Percentiles rank a stretch among this genome's conserved stretches.
phyloP scores from a whole-genome alignment of 2,329 filamentous ascomycete species.

The Hawksworthiomyces lignivorus region DNA sequence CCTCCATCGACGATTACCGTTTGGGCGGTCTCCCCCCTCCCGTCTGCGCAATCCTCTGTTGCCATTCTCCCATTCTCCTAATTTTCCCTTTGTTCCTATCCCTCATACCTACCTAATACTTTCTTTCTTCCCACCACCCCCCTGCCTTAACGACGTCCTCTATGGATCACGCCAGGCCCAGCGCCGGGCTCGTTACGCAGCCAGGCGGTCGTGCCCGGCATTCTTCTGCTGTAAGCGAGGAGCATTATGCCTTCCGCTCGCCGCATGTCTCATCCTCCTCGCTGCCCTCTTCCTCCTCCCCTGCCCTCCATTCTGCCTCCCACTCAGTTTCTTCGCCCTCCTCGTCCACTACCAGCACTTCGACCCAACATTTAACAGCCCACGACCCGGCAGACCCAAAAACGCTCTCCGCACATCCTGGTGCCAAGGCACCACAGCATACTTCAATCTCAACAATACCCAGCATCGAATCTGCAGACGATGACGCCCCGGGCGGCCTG shows the following conservation, averaged over 20 bases:
- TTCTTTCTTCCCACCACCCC: background rate
- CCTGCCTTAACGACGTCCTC: background rate
- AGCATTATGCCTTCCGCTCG: background rate
- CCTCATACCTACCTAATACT: background rate
- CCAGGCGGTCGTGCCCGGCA: conserved; percentile 4
- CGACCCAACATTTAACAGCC: conserved; percentile 9
- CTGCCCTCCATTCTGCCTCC: conserved; percentile 3
- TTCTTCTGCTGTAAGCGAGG: conserved; percentile 6
- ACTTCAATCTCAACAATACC: background rate
- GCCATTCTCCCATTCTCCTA: background rate
- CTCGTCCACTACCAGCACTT: background rate
- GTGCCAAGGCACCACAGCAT: background rate
- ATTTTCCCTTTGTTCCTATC: background rate
- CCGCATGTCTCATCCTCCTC: background rate
- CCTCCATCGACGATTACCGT: too few species aligned
- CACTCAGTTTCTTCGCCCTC: background rate
- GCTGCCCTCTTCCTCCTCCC: background rate
- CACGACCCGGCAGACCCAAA: conserved; percentile 11
- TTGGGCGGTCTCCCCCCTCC: background rate
- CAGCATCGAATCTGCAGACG: background rate
- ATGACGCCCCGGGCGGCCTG: background rate
- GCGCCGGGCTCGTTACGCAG: conserved; percentile 7
- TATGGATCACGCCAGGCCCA: conserved; percentile 14
- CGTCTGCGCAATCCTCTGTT: background rate
- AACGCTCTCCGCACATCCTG: conserved; percentile 8